A percentile compares a stretch with the other conserved stretches of the same genome.
Conservation (phyloP, 148 eudicot species). For the Arctostaphylos glauca region DNA sequence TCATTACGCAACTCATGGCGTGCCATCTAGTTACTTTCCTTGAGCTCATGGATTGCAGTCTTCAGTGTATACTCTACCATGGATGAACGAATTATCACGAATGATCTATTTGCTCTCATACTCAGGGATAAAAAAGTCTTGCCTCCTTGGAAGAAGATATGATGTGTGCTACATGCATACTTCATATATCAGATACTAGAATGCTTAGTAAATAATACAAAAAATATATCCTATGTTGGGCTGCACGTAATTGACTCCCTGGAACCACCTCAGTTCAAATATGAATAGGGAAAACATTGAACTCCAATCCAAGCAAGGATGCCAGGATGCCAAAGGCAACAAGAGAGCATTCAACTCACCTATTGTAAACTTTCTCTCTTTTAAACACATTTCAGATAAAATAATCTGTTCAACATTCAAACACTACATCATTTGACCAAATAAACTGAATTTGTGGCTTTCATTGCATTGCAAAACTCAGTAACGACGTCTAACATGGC, state of each 20-base stretch:
- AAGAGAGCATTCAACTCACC: no score
- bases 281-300: neutral
- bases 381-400: neutral
- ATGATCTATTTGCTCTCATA: neutral
- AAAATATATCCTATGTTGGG: no score
- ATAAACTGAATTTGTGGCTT: neutral
- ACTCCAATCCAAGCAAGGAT: neutral
- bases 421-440: neutral
- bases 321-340: neutral
- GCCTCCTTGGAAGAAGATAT: neutral
- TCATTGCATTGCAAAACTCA: neutral
- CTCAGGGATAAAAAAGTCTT: neutral
- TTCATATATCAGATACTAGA: no score
- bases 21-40: neutral
- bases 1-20: neutral
- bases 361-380: neutral
- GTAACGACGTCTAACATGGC: neutral
- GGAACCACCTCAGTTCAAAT: no score
- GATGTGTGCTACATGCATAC: no score
- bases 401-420: neutral
- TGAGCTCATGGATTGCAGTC: neutral
- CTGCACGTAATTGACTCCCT: no score
- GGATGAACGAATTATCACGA: neutral
- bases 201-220: no score
- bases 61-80: neutral